Evolutionary conservation across 257 asterid species (phyloP), one percentile per base, ranked within the genome.

Genomic region (Ilex asprella): DNA sequence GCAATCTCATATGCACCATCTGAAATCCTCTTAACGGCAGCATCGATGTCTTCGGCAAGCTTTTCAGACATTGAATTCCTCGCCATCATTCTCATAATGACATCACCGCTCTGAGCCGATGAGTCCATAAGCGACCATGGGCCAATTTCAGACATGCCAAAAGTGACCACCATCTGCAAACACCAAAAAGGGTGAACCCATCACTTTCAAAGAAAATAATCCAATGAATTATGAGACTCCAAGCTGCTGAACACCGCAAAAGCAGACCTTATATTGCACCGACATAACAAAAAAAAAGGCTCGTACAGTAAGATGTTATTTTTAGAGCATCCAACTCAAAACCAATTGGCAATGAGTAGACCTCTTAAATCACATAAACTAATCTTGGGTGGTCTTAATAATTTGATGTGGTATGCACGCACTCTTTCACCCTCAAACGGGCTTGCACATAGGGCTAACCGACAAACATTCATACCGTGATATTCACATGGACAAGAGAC

Each of bases 71-170:
- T 92, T 1, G 97, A 91, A 60, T 91, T 91, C 70, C 98, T 76
- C 3, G 98, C 96, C 98, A 88, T 91, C 98, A 91, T 91, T 77
- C 96, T 82, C 96, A 88, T 88, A 61, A 91, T 84, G 60, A 91
- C 86, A 65, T 91, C 98, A n/a, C 65, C 88, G 57, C 94, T 82
- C 69, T 91, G 98, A 16, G 79, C 85, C 2, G 87, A 60, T 0
- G 85, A 12, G 61, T 91, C 98, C 95, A 88, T 84, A 56, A 91
- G 86, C 4, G 96, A 88, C 98, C 98, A 91, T 0, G 98, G 98
- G 9, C 98, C 98, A 55, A 91, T 81, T 5, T 88, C 96, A 0
- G 98, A 91, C 98, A 91, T 88, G 59, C 96, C 98, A 60, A 91
- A 91, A 30, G 98, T 74, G 51, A 91, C 96, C 8, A 91, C 98